Percentiles rank a stretch among this genome's conserved stretches.
phyloP scores from a whole-genome alignment of 2,329 filamentous ascomycete genomes.

The Ophiostoma quercus region DNA sequence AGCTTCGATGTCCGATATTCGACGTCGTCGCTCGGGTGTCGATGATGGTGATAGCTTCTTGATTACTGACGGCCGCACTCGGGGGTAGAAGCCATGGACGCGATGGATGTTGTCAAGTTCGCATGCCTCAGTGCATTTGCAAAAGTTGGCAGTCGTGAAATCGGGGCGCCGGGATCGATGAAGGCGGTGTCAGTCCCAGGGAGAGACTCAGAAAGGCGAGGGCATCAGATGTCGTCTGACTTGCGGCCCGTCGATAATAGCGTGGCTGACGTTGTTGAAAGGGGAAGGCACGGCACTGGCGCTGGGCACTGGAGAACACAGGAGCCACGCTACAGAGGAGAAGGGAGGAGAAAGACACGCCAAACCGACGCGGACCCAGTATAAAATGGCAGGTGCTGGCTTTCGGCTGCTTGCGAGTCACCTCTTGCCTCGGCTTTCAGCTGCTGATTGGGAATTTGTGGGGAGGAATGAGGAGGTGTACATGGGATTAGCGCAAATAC shows the following conservation, averaged over 20 bases:
- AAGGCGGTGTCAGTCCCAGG: constrained; percentile 1
- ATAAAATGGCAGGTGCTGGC: constrained; percentile 13
- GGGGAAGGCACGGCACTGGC: constrained; percentile 1
- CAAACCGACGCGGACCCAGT: constrained; percentile 16
- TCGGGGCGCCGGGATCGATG: background rate
- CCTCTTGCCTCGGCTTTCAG: constrained; percentile 27
- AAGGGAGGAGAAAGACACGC: constrained; percentile 16
- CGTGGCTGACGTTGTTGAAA: constrained; percentile 19
- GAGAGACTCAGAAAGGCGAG: background rate
- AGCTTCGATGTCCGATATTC: background rate
- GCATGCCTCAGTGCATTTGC: constrained; percentile 6
- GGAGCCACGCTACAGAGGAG: constrained; percentile 4
- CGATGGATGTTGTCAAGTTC: constrained; percentile 13
- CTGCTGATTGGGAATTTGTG: constrained; percentile 22
- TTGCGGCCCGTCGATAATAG: constrained; percentile 11
- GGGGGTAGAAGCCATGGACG: constrained; percentile 20
- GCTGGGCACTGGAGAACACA: background rate
- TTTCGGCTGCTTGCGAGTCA: constrained; percentile 14
- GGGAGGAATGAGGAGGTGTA: constrained; percentile 14
- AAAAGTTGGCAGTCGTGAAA: constrained; percentile 1
- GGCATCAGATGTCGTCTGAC: constrained; percentile 7
- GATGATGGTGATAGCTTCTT: background rate
- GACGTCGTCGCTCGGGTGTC: background rate
- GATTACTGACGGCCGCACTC: constrained; percentile 15
- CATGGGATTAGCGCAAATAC: background rate